Conservation (phyloP, 2,329 filamentous ascomycete species). For the Xylaria sp. region DNA sequence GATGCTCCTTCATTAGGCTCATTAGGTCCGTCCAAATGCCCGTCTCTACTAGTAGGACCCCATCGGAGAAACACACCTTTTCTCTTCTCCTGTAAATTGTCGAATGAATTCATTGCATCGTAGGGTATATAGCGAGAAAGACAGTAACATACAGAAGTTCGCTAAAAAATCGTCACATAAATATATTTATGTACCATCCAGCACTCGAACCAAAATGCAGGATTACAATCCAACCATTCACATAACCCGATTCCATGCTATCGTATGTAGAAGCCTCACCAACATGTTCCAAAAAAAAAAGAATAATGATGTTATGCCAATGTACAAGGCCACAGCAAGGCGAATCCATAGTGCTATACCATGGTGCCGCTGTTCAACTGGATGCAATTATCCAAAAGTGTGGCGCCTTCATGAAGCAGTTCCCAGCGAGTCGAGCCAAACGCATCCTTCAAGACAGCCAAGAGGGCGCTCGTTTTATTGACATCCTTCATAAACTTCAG, state of each 20-base stretch:
- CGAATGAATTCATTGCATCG: slow-evolving; percentile 35
- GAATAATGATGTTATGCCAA: slow-evolving; percentile 1
- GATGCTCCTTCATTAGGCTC: slow-evolving; percentile 1
- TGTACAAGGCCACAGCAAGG: neutral
- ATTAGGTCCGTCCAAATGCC: slow-evolving; percentile 22
- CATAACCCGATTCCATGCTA: slow-evolving; percentile 16
- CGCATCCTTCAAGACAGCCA: slow-evolving; percentile 83
- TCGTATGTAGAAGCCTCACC: neutral
- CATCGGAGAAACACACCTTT: neutral
- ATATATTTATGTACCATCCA: slow-evolving; percentile 34
- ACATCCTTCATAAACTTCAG: slow-evolving; percentile 78
- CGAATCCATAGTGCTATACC: slow-evolving; percentile 30
- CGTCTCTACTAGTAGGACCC: slow-evolving; percentile 4
- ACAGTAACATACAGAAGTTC: slow-evolving; percentile 38
- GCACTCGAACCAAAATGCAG: slow-evolving; percentile 34
- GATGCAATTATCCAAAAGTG: slow-evolving; percentile 83
- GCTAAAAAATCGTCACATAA: slow-evolving; percentile 26
- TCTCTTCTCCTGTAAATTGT: neutral
- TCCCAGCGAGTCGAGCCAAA: slow-evolving; percentile 92
- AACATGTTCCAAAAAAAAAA: neutral
- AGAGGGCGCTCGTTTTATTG: slow-evolving; percentile 83
- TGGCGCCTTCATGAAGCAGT: slow-evolving; percentile 86
- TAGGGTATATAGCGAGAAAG: slow-evolving; percentile 44
- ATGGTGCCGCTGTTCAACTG: slow-evolving; percentile 57
- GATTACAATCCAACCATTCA: slow-evolving; percentile 25